These are phyloP conservation scores for Silene coronaria DNA, from an alignment of 179 eudicot genomes.

Conservation along the genomic window DNA sequence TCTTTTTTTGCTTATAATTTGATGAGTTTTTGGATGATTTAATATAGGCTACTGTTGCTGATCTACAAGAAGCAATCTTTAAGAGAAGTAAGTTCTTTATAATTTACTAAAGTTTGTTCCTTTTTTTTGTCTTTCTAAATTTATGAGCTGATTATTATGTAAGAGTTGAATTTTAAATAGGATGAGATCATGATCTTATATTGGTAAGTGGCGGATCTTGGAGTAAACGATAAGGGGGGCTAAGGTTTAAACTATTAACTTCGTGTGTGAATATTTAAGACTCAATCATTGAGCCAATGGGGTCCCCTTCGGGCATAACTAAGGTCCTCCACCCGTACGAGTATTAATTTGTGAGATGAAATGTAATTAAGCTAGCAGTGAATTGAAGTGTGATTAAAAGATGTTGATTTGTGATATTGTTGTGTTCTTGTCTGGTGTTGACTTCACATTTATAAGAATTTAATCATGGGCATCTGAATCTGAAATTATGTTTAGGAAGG, in stretches of 20 bases:
- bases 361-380: not conserved
- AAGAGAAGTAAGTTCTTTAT: conserved; percentile 43
- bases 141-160: not conserved
- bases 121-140: not conserved
- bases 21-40: not conserved
- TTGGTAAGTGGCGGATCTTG: too few species aligned
- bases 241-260: too few species aligned
- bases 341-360: not conserved
- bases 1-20: not conserved
- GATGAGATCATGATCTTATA: conserved; percentile 3
- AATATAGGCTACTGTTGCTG: conserved; percentile 75
- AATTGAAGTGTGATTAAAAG: not conserved
- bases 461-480: not conserved
- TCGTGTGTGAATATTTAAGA: too few species aligned
- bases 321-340: too few species aligned
- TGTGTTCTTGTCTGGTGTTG: not conserved
- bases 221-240: too few species aligned
- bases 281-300: too few species aligned
- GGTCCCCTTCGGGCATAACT: too few species aligned
- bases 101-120: not conserved
- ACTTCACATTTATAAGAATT: not conserved
- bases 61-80: conserved; percentile 84
- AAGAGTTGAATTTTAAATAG: not conserved
- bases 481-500: not conserved
- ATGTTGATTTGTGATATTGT: not conserved